Evolutionary conservation across 2,329 filamentous ascomycete species (phyloP).

Genomic region (Cercospora sp.): DNA sequence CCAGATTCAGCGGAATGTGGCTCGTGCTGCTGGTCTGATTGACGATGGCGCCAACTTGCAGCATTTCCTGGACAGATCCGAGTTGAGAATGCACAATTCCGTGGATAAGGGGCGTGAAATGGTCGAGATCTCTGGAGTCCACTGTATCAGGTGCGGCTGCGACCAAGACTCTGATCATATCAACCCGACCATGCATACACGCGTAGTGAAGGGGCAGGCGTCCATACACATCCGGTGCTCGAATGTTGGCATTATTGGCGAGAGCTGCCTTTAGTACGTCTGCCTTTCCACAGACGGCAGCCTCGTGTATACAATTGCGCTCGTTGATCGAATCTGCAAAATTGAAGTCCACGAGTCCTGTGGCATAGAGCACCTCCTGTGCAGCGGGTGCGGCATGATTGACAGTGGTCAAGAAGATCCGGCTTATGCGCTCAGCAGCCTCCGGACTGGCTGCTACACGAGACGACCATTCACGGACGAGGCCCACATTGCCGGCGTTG

Average conservation of each 20-base stretch:
- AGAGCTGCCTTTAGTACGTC: conserved; percentile 77
- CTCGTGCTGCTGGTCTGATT: conserved; percentile 84
- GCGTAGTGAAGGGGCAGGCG: conserved; percentile 93
- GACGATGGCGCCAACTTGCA: conserved; percentile 77
- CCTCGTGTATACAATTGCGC: conserved; percentile 92
- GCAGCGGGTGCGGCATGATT: conserved; percentile 79
- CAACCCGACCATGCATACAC: conserved; percentile 86
- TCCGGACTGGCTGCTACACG: conserved; percentile 66
- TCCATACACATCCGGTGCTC: conserved; percentile 87
- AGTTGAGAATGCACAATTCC: conserved; percentile 87
- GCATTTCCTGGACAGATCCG: conserved; percentile 74
- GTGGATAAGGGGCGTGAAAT: conserved; percentile 94
- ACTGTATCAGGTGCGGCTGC: conserved; percentile 67
- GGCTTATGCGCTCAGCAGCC: conserved; percentile 74
- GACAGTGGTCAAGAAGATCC: conserved; percentile 87
- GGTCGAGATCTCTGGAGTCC: conserved; percentile 89
- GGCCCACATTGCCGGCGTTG: conserved; percentile 74
- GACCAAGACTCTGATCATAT: conserved; percentile 43
- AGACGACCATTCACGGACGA: conserved; percentile 76
- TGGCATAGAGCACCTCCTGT: conserved; percentile 74
- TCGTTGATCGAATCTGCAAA: conserved; percentile 98
- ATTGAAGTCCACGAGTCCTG: conserved; percentile 81
- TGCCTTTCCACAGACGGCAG: conserved; percentile 86
- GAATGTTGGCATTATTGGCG: conserved; percentile 72
- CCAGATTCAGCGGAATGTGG: conserved; percentile 90